Evolutionary conservation across 2,329 filamentous ascomycete species (phyloP), one percentile per base, ranked within the genome.

Genomic region (Myotisia sp.): DNA sequence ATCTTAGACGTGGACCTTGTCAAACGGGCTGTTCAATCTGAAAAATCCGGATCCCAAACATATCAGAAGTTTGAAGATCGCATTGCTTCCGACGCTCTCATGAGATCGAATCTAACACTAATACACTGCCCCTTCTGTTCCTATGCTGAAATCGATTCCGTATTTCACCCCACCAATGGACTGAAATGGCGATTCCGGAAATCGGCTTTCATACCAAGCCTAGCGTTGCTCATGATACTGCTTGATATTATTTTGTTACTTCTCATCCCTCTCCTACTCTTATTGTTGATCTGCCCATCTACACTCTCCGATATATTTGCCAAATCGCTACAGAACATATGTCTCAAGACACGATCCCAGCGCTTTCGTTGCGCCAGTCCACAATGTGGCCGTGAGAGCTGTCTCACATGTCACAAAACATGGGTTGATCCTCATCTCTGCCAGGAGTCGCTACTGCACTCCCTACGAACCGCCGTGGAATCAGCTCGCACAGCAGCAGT

Each of bases 371-470:
- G 90, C 55, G 75, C 69, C 33, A 76, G 75, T 34, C 71, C 77
- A 0, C 51, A 59, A 5, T 98, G 90, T 54, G 52, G 52, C 8
- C 74, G 75, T 3, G 53, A 68, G 5, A 92, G 85, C 24, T 98
- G 90, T 54, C 71, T 92, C 24, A 73, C 71, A 26, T 98, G 90
- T 55, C 66, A 68, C 42, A 87, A 87, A 45, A 67, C 72, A 9
- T 95, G 87, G 87, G 67, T 70, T 21, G 85, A 95, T 52, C 76
- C 87, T 2, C 90, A 98, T 56, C 71, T 80, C 37, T 95, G 90
- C 60, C 80, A 92, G 63, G 84, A 92, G 51, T 83, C 79, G 1
- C 76, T 79, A 26, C 73, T 79, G 33, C 71, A 84, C 9, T 81
- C 85, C 4, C 70, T 95, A 18, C 80, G 87, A 34, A 85, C 83